These are phyloP conservation scores for Auriscalpium orientale DNA, from an alignment of 768 basidiomycete genomes.

Conservation along the genomic window DNA sequence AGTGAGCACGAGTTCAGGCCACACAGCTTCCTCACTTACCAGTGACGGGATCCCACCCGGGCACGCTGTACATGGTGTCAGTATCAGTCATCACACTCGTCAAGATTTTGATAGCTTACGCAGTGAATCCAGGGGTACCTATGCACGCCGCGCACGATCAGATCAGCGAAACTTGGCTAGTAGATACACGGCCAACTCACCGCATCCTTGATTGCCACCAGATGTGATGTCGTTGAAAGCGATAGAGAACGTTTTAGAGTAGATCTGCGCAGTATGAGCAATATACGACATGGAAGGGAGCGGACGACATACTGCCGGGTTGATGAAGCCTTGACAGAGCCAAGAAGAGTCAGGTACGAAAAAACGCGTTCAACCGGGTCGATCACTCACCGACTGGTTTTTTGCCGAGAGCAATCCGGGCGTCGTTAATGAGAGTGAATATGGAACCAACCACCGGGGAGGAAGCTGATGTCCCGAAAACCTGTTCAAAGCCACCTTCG, in stretches of 20 bases:
- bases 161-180: background rate
- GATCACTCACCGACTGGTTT: conserved; percentile 20
- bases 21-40: conserved; percentile 1
- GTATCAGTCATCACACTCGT: background rate
- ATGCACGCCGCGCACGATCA: background rate
- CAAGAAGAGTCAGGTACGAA: background rate
- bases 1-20: background rate
- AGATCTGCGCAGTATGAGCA: conserved; percentile 8
- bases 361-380: background rate
- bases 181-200: background rate
- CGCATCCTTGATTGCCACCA: conserved; percentile 18
- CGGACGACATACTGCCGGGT: conserved; percentile 47
- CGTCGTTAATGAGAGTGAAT: conserved; percentile 31
- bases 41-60: conserved; percentile 21
- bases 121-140: conserved; percentile 19
- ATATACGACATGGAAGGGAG: too few relatives aligned
- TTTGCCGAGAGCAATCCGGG: conserved; percentile 28
- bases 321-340: conserved; percentile 32
- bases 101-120: conserved; percentile 10
- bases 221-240: conserved; percentile 22
- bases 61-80: conserved; percentile 3
- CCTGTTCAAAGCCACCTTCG: conserved; percentile 23
- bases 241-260: conserved; percentile 10
- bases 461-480: conserved; percentile 31
- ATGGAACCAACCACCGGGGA: conserved; percentile 28